Evolutionary conservation across 2,329 filamentous ascomycete species (phyloP).

Genomic region (Stagonosporopsis cucurbitacearum): DNA sequence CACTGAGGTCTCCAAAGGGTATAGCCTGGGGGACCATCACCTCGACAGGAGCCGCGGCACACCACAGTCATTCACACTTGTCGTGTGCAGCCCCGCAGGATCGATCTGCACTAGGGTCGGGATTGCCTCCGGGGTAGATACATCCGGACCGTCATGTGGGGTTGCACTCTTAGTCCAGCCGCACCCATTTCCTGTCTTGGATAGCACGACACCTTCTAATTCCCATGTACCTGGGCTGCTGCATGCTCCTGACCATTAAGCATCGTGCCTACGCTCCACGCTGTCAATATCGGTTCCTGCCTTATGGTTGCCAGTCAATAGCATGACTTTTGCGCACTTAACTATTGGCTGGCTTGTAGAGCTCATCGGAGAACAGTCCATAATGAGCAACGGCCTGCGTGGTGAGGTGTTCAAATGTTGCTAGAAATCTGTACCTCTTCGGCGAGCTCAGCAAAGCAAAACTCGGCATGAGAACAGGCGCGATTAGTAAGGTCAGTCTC

Average conservation of each 20-base stretch:
- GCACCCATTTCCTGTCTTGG: constrained; percentile 1
- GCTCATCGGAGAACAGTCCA: neutral
- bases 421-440: neutral
- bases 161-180: constrained; percentile 12
- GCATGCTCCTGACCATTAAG: neutral
- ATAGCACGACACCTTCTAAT: neutral
- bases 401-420: neutral
- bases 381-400: neutral
- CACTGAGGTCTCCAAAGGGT: constrained; percentile 9
- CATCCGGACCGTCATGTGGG: constrained; percentile 3
- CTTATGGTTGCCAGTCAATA: neutral
- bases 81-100: constrained; percentile 6
- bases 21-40: neutral
- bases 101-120: constrained; percentile 6
- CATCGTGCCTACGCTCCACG: neutral
- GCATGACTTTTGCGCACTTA: neutral
- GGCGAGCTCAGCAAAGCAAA: neutral
- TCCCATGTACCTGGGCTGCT: neutral
- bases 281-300: neutral
- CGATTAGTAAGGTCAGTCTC: no score
- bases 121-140: neutral
- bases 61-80: constrained; percentile 3
- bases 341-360: neutral
- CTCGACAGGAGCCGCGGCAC: constrained; percentile 10
- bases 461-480: neutral